Evolutionary conservation across 2,329 filamentous ascomycete genomes (phyloP).

Genomic region (Penicillium sp.): DNA sequence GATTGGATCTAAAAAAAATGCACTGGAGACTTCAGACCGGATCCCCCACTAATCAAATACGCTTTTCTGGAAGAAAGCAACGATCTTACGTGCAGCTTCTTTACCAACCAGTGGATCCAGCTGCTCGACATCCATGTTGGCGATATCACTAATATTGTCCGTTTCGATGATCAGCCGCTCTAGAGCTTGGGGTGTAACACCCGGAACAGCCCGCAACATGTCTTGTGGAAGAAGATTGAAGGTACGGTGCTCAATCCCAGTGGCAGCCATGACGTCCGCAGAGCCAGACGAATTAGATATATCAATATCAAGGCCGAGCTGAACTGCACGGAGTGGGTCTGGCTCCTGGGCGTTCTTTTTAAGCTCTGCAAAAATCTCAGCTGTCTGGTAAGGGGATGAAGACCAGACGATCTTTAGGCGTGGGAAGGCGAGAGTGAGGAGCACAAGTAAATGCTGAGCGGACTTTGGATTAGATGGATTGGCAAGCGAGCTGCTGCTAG

Average conservation of each 20-base stretch:
- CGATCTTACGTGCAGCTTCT: slow-evolving; percentile 72
- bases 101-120: slow-evolving; percentile 72
- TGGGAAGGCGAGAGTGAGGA: slow-evolving; percentile 89
- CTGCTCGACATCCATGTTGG: slow-evolving; percentile 76
- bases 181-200: slow-evolving; percentile 76
- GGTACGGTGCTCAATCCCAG: slow-evolving; percentile 55
- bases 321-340: slow-evolving; percentile 82
- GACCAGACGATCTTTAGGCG: slow-evolving; percentile 91
- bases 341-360: slow-evolving; percentile 89
- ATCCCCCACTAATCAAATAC: slow-evolving; percentile 49
- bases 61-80: slow-evolving; percentile 73
- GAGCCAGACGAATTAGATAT: slow-evolving; percentile 27
- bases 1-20: neutral
- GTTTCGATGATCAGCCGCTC: slow-evolving; percentile 68
- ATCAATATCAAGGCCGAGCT: slow-evolving; percentile 69
- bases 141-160: slow-evolving; percentile 75
- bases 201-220: slow-evolving; percentile 82
- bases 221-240: slow-evolving; percentile 88
- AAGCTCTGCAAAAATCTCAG: slow-evolving; percentile 91
- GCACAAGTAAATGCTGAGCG: slow-evolving; percentile 85
- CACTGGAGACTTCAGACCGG: neutral
- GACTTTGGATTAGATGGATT: slow-evolving; percentile 66
- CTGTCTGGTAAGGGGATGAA: slow-evolving; percentile 88
- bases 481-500: slow-evolving; percentile 60
- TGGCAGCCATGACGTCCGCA: slow-evolving; percentile 58